Evolutionary conservation across 352 stramenopile genomes (phyloP).

Genomic region (Phytophthora niederhauseri): DNA sequence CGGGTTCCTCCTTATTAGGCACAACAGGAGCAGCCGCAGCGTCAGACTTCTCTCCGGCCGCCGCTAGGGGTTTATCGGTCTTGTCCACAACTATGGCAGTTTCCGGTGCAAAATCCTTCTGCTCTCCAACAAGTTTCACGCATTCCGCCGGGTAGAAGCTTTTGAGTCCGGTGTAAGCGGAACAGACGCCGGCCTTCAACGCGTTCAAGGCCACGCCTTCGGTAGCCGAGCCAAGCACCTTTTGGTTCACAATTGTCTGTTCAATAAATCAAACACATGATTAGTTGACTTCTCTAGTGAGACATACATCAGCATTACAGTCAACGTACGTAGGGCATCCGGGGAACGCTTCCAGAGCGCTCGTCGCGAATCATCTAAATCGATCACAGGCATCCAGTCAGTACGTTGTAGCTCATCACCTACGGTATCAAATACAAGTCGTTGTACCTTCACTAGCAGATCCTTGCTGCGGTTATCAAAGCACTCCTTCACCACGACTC

Average conservation of each 20-base stretch:
- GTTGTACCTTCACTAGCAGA: constrained; percentile 51
- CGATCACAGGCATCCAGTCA: constrained; percentile 9
- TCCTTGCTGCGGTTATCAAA: constrained; percentile 61
- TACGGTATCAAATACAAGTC: background rate
- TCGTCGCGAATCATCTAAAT: constrained; percentile 70
- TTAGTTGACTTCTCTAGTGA: constrained; percentile 4
- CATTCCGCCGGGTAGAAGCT: constrained; percentile 68
- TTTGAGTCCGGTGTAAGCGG: constrained; percentile 67
- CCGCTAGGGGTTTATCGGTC: constrained; percentile 21
- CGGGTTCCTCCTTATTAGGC: constrained; percentile 6
- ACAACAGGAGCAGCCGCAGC: background rate
- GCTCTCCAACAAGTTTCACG: constrained; percentile 54
- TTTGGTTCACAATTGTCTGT: constrained; percentile 67
- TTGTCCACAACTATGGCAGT: constrained; percentile 20
- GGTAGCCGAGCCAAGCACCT: constrained; percentile 61
- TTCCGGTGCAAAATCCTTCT: constrained; percentile 58
- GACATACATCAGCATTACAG: background rate
- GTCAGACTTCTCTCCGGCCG: constrained; percentile 22
- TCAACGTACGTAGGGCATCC: constrained; percentile 80
- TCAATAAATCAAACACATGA: background rate
- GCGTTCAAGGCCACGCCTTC: constrained; percentile 66
- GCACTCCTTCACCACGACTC: constrained; percentile 58
- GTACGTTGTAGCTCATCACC: background rate
- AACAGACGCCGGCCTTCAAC: constrained; percentile 65
- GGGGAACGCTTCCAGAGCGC: constrained; percentile 48